Conservation (phyloP, 2,329 filamentous ascomycete species). For the Chalaropsis ovoidea region DNA sequence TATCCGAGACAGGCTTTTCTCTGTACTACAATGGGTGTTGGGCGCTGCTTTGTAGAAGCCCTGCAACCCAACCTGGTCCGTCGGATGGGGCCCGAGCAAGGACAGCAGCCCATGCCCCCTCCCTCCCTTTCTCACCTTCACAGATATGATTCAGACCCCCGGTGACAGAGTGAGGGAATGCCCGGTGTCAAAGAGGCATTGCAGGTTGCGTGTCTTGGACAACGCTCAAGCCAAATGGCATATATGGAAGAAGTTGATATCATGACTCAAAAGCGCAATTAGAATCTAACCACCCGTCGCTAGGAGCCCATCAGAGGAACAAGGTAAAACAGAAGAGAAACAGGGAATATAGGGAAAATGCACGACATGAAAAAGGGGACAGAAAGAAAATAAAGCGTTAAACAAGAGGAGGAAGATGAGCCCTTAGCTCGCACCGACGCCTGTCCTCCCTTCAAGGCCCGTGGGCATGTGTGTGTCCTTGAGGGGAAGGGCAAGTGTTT, state of each 20-base stretch:
- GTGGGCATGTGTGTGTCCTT: not conserved
- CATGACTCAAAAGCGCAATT: slow-evolving; percentile 19
- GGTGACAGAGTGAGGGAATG: not conserved
- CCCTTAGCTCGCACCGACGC: slow-evolving; percentile 11
- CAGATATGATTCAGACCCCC: not conserved
- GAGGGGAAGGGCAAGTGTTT: slow-evolving; percentile 12
- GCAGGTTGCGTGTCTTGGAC: slow-evolving; percentile 25
- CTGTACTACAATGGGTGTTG: not conserved
- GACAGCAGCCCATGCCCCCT: not conserved
- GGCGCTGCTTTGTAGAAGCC: not conserved
- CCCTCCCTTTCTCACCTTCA: not conserved
- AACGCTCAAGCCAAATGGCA: slow-evolving; percentile 17
- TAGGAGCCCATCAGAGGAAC: slow-evolving; percentile 14
- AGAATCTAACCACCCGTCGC: slow-evolving; percentile 20
- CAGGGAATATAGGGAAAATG: slow-evolving; percentile 17
- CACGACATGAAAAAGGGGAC: slow-evolving; percentile 17
- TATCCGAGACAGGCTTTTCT: not conserved
- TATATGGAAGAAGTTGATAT: slow-evolving; percentile 16
- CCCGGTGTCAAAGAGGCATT: not conserved
- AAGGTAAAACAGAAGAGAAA: slow-evolving; percentile 19
- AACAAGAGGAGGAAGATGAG: slow-evolving; percentile 16
- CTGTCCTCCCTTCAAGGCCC: not conserved
- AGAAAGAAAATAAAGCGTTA: slow-evolving; percentile 8
- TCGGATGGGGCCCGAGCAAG: not conserved
- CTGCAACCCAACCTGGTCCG: not conserved